Evolutionary conservation across 2,329 filamentous ascomycete species (phyloP).

Genomic region (Fusarium pseudoanthophilum): DNA sequence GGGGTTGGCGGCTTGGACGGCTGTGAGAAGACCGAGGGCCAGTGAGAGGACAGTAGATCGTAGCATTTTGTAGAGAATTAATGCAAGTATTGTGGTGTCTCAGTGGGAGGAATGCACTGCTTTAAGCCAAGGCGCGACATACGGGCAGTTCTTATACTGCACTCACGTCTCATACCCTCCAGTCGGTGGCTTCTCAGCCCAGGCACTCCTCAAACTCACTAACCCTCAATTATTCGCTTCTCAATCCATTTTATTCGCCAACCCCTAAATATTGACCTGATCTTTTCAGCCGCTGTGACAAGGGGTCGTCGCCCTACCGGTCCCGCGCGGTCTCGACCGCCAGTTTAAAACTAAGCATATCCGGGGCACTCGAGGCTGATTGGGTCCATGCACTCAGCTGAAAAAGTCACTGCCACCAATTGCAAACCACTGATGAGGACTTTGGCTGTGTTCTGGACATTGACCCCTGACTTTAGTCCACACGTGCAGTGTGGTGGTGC

Average conservation of each 20-base stretch:
- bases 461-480: neutral
- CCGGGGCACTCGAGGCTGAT: neutral
- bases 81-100: accelerated
- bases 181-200: neutral
- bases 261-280: neutral
- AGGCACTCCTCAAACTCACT: neutral
- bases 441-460: neutral
- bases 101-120: neutral
- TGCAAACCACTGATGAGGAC: accelerated
- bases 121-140: too few species aligned
- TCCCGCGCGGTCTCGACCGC: neutral
- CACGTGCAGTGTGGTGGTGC: neutral
- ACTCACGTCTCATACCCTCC: neutral
- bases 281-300: neutral
- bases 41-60: neutral
- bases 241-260: neutral
- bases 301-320: neutral
- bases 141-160: neutral
- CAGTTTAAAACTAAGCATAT: neutral
- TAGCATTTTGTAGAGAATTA: neutral
- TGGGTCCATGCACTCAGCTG: neutral
- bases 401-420: neutral
- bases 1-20: neutral
- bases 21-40: neutral
- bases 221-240: neutral